These are phyloP conservation scores for Fagopyrum esculentum DNA, from an alignment of 148 eudicot species.

Conservation along the genomic window DNA sequence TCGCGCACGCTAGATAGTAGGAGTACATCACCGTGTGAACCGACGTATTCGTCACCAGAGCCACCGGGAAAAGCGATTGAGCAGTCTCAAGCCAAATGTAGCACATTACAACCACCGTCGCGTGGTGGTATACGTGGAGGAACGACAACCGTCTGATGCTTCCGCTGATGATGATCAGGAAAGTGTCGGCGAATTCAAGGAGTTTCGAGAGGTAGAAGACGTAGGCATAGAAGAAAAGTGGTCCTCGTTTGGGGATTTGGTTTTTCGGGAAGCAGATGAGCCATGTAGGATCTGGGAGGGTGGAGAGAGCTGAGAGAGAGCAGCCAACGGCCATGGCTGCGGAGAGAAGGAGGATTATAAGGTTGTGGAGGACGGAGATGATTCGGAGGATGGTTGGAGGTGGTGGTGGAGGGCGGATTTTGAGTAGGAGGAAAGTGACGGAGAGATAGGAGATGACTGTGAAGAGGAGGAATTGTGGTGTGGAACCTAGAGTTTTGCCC, in stretches of 20 bases:
- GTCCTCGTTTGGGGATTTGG: slow-evolving; percentile 47
- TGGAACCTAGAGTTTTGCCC: slow-evolving; percentile 31
- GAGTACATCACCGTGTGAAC: slow-evolving; percentile 85
- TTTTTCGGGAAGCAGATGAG: slow-evolving; percentile 67
- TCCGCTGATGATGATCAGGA: slow-evolving; percentile 43
- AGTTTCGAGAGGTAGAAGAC: slow-evolving; percentile 77
- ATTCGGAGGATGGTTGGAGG: slow-evolving; percentile 40
- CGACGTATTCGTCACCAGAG: slow-evolving; percentile 59
- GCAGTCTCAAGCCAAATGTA: slow-evolving; percentile 55
- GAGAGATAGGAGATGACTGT: slow-evolving; percentile 49
- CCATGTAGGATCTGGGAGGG: slow-evolving; percentile 26
- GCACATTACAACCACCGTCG: slow-evolving; percentile 68
- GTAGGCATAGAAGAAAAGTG: slow-evolving; percentile 82
- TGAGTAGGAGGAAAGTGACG: slow-evolving; percentile 41
- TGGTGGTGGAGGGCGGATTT: slow-evolving; percentile 22
- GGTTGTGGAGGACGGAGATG: slow-evolving; percentile 46
- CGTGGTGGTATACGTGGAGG: slow-evolving; percentile 95
- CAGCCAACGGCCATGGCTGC: slow-evolving; percentile 47
- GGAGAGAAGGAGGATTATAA: slow-evolving; percentile 69
- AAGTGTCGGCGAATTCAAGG: slow-evolving; percentile 70
- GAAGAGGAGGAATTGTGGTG: slow-evolving; percentile 38
- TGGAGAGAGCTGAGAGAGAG: slow-evolving; percentile 54
- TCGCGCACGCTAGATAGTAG: slow-evolving; percentile 56
- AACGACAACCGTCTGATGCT: slow-evolving; percentile 49
- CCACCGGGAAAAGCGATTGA: slow-evolving; percentile 63